A percentile compares a stretch with the other conserved stretches of the same genome.
phyloP scores from a whole-genome alignment of 1,139 yeast genomes.

The Kodamaea sp. region DNA sequence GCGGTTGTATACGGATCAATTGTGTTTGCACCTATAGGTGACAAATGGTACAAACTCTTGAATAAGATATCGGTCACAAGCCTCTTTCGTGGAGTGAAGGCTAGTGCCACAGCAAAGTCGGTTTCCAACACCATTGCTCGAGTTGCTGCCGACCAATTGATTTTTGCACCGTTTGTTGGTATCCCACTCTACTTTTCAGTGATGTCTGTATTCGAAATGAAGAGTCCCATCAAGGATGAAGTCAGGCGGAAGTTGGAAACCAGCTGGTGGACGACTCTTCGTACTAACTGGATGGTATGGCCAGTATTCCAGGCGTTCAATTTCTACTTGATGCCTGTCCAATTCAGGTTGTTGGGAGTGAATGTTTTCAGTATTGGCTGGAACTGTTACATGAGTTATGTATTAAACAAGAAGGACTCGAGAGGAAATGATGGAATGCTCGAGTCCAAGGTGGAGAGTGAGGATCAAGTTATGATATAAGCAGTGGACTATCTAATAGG shows the following conservation, averaged over 20 bases:
- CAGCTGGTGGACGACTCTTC: conserved; percentile 61
- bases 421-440: background rate
- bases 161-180: conserved; percentile 73
- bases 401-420: conserved; percentile 9
- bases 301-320: conserved; percentile 77
- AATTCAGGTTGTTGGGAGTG: conserved; percentile 65
- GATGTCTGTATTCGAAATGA: conserved; percentile 65
- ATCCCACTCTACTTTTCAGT: conserved; percentile 67
- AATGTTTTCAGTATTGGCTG: conserved; percentile 76
- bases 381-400: conserved; percentile 74
- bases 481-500: too few species aligned
- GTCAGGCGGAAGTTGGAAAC: conserved; percentile 41
- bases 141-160: conserved; percentile 69
- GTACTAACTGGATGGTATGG: conserved; percentile 84
- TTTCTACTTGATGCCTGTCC: conserved; percentile 70
- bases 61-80: conserved; percentile 20
- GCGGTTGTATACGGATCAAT: conserved; percentile 40
- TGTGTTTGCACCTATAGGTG: conserved; percentile 46
- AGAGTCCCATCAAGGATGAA: conserved; percentile 22
- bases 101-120: conserved; percentile 1
- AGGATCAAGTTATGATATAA: conserved; percentile 1
- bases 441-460: conserved; percentile 1
- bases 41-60: conserved; percentile 40
- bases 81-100: background rate
- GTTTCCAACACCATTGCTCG: conserved; percentile 21